A percentile compares a stretch with the other conserved stretches of the same genome.
Conservation (phyloP, 805 yeast genomes). For the Teunomyces funiuensis region DNA sequence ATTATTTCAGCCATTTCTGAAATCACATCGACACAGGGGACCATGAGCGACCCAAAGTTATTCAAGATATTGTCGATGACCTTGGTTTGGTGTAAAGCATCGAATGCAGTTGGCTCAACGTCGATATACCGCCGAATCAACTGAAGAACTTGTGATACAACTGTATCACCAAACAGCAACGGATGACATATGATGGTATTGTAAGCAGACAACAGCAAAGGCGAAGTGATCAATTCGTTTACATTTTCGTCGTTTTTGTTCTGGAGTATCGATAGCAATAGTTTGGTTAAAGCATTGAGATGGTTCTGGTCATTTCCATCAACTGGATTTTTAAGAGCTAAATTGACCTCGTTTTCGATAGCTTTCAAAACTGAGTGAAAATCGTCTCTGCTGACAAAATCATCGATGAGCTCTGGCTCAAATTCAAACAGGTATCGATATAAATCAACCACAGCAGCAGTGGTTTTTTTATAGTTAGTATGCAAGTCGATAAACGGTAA, state of each 20-base stretch:
- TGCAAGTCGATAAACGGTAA: constrained; percentile 57
- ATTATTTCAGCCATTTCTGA: constrained; percentile 68
- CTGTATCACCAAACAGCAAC: constrained; percentile 63
- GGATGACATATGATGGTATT: constrained; percentile 61
- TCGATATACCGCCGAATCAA: constrained; percentile 71
- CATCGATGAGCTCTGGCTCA: constrained; percentile 51
- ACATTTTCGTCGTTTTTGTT: constrained; percentile 79
- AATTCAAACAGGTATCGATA: constrained; percentile 48
- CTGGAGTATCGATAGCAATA: constrained; percentile 61
- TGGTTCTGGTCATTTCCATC: constrained; percentile 54
- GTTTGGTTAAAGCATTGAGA: constrained; percentile 52
- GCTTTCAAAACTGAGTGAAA: constrained; percentile 58
- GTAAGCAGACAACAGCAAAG: constrained; percentile 56
- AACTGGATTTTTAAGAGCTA: constrained; percentile 58
- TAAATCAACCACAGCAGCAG: constrained; percentile 56
- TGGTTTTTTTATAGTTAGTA: constrained; percentile 53
- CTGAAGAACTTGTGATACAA: constrained; percentile 60
- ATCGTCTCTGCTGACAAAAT: constrained; percentile 68
- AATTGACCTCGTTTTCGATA: constrained; percentile 61
- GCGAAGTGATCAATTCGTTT: constrained; percentile 81
- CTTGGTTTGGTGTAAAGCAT: constrained; percentile 74
- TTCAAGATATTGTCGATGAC: constrained; percentile 64
- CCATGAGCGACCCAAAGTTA: constrained; percentile 54
- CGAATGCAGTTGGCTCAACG: constrained; percentile 86
- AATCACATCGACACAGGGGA: constrained; percentile 58